Evolutionary conservation across 2,329 filamentous ascomycete genomes (phyloP).

Genomic region (Trichophyton verrucosum): DNA sequence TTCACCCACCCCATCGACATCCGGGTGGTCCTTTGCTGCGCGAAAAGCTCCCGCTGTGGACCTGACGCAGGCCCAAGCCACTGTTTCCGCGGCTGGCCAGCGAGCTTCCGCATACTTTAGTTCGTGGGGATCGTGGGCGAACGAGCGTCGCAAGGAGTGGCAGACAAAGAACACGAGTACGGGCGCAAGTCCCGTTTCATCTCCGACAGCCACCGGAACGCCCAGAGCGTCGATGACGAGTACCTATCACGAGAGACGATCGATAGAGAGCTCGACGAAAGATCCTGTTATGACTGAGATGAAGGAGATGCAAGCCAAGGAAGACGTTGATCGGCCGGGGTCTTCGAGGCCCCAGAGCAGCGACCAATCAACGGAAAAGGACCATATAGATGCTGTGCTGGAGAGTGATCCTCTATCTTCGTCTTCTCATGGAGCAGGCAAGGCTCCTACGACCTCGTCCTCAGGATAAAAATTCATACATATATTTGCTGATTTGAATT

Average conservation of each 20-base stretch:
- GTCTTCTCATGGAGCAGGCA: background rate
- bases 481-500: background rate
- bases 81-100: conserved; percentile 41
- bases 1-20: conserved; percentile 15
- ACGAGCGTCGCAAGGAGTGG: conserved; percentile 36
- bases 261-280: background rate
- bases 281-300: conserved; percentile 11
- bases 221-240: conserved; percentile 5
- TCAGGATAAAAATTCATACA: background rate
- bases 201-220: conserved; percentile 3
- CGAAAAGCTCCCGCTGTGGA: conserved; percentile 34
- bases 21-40: conserved; percentile 17
- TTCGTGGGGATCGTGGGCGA: conserved; percentile 51
- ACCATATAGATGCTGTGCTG: background rate
- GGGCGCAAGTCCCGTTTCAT: conserved; percentile 1
- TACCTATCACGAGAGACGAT: background rate
- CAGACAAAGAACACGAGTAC: conserved; percentile 25
- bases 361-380: background rate
- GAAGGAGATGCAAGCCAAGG: background rate
- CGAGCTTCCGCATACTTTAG: conserved; percentile 51
- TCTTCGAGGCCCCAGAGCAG: background rate
- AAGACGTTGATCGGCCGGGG: background rate
- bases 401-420: background rate
- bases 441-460: background rate
- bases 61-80: conserved; percentile 42